phyloP scores from a whole-genome alignment of 352 stramenopile species.

The Phytophthora megakarya region DNA sequence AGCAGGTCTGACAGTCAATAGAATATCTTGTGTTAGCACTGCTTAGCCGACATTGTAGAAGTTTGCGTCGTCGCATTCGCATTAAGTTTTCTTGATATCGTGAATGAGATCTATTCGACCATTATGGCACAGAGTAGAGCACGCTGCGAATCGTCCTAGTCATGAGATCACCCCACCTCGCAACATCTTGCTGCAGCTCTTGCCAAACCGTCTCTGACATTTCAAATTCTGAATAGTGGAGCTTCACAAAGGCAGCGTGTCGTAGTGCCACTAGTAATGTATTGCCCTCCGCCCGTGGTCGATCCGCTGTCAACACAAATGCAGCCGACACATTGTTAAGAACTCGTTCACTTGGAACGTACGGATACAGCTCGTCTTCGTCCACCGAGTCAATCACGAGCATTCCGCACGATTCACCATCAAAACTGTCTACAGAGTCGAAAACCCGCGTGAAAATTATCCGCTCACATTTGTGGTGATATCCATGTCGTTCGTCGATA shows the following conservation, averaged over 20 bases:
- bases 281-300: neutral
- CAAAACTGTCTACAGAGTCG: neutral
- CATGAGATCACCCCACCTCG: constrained; percentile 27
- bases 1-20: no score
- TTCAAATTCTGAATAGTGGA: constrained; percentile 20
- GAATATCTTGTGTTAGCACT: no score
- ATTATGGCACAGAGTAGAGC: constrained; percentile 22
- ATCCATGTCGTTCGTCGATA: constrained; percentile 14
- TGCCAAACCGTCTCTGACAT: constrained; percentile 4
- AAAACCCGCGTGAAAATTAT: constrained; percentile 13
- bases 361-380: constrained; percentile 32
- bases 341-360: constrained; percentile 16
- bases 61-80: neutral
- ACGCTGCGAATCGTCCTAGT: constrained; percentile 19
- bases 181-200: constrained; percentile 25
- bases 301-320: constrained; percentile 15
- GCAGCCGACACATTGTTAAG: constrained; percentile 24
- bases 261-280: constrained; percentile 28
- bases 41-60: no score
- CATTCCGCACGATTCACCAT: constrained; percentile 13
- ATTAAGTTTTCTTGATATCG: no score
- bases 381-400: constrained; percentile 24
- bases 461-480: constrained; percentile 13
- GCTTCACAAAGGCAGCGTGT: constrained; percentile 20
- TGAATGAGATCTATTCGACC: no score